These are phyloP conservation scores for Cynara cardunculus DNA, from an alignment of 129 eudicot species.

Conservation along the genomic window DNA sequence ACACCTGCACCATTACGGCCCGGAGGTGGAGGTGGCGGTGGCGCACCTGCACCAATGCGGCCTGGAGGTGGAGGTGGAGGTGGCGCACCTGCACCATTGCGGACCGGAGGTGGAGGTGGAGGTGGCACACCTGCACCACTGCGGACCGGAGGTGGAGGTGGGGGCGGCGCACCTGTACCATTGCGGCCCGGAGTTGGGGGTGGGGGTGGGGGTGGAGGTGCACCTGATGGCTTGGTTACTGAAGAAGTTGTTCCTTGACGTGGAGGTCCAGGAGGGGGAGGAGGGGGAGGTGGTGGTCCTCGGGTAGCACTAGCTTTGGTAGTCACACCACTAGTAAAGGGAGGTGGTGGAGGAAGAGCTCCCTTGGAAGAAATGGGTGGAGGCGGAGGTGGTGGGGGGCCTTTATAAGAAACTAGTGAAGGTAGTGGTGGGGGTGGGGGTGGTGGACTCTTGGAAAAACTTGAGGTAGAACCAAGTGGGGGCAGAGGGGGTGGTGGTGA, in stretches of 20 bases:
- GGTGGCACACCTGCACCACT: constrained; percentile 7
- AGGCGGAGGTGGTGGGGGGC: constrained; percentile 16
- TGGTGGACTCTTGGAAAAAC: constrained; percentile 16
- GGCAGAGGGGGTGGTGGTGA: constrained; percentile 27
- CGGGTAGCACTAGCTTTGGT: not conserved
- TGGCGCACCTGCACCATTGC: constrained; percentile 18
- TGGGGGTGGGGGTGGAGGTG: constrained; percentile 38
- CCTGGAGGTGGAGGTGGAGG: constrained; percentile 43
- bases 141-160: constrained; percentile 2
- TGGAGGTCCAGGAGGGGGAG: constrained; percentile 33
- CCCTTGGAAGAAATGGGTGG: not conserved
- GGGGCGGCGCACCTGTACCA: constrained; percentile 20
- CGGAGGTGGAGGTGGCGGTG: constrained; percentile 56
- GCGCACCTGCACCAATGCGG: constrained; percentile 13
- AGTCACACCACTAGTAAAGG: not conserved
- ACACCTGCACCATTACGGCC: constrained; percentile 18
- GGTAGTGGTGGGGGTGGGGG: constrained; percentile 20
- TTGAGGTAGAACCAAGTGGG: not conserved
- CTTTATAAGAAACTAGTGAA: constrained; percentile 3
- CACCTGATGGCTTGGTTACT: constrained; percentile 13
- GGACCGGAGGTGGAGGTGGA: constrained; percentile 6
- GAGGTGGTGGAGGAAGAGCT: constrained; percentile 16
- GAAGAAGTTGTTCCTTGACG: constrained; percentile 21
- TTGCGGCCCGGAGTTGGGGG: constrained; percentile 33
- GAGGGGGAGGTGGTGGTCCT: constrained; percentile 30